A percentile compares a stretch with the other conserved stretches of the same genome.
These are phyloP conservation scores for Diaporthe sp. DNA, from an alignment of 2,329 filamentous ascomycete species.

Conservation along the genomic window DNA sequence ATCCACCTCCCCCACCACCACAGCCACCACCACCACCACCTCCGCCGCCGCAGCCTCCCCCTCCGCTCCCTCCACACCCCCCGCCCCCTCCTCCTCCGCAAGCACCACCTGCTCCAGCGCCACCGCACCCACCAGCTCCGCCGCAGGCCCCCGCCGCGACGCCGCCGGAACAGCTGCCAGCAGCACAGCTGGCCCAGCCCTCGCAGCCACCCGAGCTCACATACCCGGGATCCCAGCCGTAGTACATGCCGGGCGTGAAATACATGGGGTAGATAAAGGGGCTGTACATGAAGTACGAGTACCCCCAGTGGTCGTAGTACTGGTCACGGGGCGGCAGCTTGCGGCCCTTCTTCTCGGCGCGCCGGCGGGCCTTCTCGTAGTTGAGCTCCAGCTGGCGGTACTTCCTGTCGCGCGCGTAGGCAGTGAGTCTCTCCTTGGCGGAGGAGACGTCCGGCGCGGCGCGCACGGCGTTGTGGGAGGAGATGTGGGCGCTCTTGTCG, in stretches of 20 bases:
- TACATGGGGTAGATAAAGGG: conserved; percentile 60
- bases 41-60: conserved; percentile 33
- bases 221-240: conserved; percentile 57
- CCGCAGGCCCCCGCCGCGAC: conserved; percentile 61
- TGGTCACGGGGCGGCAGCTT: conserved; percentile 61
- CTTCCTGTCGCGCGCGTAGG: conserved; percentile 53
- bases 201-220: conserved; percentile 52
- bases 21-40: neutral
- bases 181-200: conserved; percentile 56
- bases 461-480: conserved; percentile 76
- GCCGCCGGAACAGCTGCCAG: conserved; percentile 64
- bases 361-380: conserved; percentile 67
- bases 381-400: conserved; percentile 61
- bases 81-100: conserved; percentile 5
- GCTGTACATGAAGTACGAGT: conserved; percentile 63
- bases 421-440: conserved; percentile 48
- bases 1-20: neutral
- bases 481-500: conserved; percentile 77
- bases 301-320: conserved; percentile 69
- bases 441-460: conserved; percentile 44
- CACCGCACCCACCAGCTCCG: conserved; percentile 54
- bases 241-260: conserved; percentile 61
- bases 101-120: conserved; percentile 41
- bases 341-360: conserved; percentile 64
- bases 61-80: conserved; percentile 39